phyloP scores from a whole-genome alignment of 2,329 filamentous ascomycete species.

The Graphilbum sp. region DNA sequence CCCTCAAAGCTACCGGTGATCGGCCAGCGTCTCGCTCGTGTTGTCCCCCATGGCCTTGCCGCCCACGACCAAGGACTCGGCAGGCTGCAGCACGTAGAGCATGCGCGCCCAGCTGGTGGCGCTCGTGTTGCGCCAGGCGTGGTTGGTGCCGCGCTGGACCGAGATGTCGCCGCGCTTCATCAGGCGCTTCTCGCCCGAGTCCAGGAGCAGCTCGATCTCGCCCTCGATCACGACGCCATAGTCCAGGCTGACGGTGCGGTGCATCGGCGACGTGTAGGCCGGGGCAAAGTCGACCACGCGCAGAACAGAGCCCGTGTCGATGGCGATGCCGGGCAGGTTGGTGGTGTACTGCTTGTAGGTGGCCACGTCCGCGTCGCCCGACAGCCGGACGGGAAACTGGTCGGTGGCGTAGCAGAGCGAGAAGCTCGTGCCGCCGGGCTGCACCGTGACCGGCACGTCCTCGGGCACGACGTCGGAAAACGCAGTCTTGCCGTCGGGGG shows the following conservation, averaged over 20 bases:
- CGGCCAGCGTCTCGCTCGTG: conserved; percentile 10
- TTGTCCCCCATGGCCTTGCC: conserved; percentile 18
- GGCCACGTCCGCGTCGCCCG: conserved; percentile 4
- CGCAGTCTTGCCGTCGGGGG: neutral
- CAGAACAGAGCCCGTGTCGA: conserved; percentile 7
- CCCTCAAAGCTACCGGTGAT: too few relatives aligned
- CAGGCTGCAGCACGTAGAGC: conserved; percentile 20
- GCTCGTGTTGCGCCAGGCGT: conserved; percentile 25
- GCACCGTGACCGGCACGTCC: neutral
- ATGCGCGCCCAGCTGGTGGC: conserved; percentile 28
- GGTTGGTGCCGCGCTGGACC: conserved; percentile 28
- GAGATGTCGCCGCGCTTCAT: conserved; percentile 27
- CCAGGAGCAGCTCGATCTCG: conserved; percentile 25
- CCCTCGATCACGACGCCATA: conserved; percentile 28
- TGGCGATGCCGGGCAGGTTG: conserved; percentile 6
- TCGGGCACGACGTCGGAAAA: neutral
- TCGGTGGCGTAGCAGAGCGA: conserved; percentile 6
- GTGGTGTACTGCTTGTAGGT: conserved; percentile 4
- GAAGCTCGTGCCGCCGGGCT: conserved; percentile 1
- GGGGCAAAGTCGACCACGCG: conserved; percentile 10
- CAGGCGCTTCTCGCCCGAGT: conserved; percentile 22
- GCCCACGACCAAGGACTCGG: conserved; percentile 4
- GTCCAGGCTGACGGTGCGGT: conserved; percentile 10
- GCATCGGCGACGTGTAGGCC: conserved; percentile 6
- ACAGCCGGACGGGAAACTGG: conserved; percentile 5